These are phyloP conservation scores for Dactylonectria estremocensis DNA, from an alignment of 2,329 filamentous ascomycete species.

Conservation along the genomic window DNA sequence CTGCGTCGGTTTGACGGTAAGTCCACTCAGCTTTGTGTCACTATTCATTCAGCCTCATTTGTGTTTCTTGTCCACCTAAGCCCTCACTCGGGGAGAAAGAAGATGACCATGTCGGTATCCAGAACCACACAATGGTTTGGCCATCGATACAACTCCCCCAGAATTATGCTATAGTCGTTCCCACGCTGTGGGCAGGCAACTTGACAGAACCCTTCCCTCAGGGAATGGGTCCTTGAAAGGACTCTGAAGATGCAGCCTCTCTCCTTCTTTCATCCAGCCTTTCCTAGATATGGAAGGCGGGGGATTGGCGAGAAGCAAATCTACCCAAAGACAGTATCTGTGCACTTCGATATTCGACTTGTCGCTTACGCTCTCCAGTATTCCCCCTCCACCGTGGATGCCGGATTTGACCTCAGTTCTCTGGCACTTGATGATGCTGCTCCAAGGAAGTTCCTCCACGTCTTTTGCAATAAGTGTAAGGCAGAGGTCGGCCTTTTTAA, in stretches of 20 bases:
- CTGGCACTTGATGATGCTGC: constrained; percentile 46
- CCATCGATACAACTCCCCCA: constrained; percentile 81
- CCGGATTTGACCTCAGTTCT: constrained; percentile 50
- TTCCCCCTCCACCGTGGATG: constrained; percentile 51
- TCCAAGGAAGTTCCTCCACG: constrained; percentile 53
- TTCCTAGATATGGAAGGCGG: constrained; percentile 64
- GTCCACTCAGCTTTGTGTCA: constrained; percentile 41
- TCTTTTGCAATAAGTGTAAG: constrained; percentile 64
- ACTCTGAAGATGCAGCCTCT: constrained; percentile 54
- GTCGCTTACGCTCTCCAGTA: constrained; percentile 55
- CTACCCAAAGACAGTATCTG: constrained; percentile 53
- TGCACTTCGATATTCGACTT: constrained; percentile 25
- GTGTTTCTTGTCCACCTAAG: constrained; percentile 14
- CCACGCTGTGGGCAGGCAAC: constrained; percentile 42
- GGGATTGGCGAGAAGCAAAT: constrained; percentile 65
- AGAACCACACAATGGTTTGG: constrained; percentile 67
- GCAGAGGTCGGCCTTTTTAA: constrained; percentile 65
- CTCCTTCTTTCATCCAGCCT: constrained; percentile 62
- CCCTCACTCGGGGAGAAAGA: constrained; percentile 65
- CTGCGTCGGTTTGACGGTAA: constrained; percentile 64
- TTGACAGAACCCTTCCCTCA: constrained; percentile 55
- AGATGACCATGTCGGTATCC: constrained; percentile 70
- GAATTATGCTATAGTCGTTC: constrained; percentile 58
- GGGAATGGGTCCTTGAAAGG: constrained; percentile 59
- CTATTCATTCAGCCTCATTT: constrained; percentile 29